Evolutionary conservation across 345 rosid genomes (phyloP), one percentile per base, ranked within the genome.

Genomic region (Clausena lansium): DNA sequence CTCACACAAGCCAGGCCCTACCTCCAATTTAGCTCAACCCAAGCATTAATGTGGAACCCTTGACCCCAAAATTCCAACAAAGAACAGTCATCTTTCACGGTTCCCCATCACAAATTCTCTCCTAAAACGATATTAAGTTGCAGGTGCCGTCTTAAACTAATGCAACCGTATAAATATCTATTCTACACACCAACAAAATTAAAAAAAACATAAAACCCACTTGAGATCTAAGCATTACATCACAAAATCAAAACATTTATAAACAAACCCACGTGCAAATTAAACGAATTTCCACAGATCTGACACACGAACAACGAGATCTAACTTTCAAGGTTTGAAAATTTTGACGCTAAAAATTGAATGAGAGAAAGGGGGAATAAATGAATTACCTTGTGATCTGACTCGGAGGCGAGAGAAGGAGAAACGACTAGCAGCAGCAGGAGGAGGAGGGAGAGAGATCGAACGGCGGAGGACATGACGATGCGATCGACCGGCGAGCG

Each of bases 301-400:
- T 70, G 77, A 77, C 59, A 69, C 39, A 11, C 1, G 39, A 65
- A 47, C 8, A 11, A 28, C 82, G 73, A 79, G 88, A 87, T 85
- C 91, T 81, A 85, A 65, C 22, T 5, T 57, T 5, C 9, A 30
- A 20, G 74, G 64, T 33, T 64, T 54, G 35, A 58, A 47, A 45
- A 45, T 45, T 27, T 35, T 65, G 4, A 65, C 0, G 22, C 70
- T 2, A 11, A 36, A 8, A 8, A 20, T 33, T 17, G 39, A 35
- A 35, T 19, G 28, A 60, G 70, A 17, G 27, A 61, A 45, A 2
- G 15, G 0, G 17, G 39, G 10, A 36, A 64, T 4, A 2, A 13
- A n/a, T 38, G 15, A 45, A 45, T 65, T 85, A 95, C 99, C 97
- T 90, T 92, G 91, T 95, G 99, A 90, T 95, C 97, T 59, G 93